These are phyloP conservation scores for Castanospermum australe DNA, from an alignment of 306 rosid species.

Conservation along the genomic window DNA sequence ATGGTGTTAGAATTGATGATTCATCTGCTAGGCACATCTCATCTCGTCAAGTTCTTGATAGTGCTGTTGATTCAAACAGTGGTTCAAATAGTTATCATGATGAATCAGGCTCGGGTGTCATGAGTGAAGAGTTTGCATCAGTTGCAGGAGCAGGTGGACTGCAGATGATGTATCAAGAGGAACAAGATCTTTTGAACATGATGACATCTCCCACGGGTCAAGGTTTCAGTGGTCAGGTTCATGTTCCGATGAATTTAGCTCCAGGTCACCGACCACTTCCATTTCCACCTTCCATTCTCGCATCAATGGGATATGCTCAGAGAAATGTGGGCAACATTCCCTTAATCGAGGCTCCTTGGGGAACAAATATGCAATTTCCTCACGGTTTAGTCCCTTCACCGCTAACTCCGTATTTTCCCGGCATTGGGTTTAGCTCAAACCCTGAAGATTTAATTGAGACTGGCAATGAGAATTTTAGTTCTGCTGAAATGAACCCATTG, in stretches of 20 bases:
- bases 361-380: slow-evolving; percentile 56
- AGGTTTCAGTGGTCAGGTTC: slow-evolving; percentile 57
- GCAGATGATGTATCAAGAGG: slow-evolving; percentile 77
- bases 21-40: slow-evolving; percentile 35
- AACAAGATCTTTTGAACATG: slow-evolving; percentile 76
- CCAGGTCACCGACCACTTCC: slow-evolving; percentile 62
- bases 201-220: slow-evolving; percentile 56
- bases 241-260: slow-evolving; percentile 55
- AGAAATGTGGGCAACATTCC: slow-evolving; percentile 68
- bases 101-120: slow-evolving; percentile 43
- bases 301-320: slow-evolving; percentile 64
- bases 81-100: slow-evolving; percentile 49
- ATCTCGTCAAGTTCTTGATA: slow-evolving; percentile 41
- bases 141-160: slow-evolving; percentile 43
- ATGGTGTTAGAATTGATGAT: slow-evolving; percentile 43
- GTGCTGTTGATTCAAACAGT: slow-evolving; percentile 42
- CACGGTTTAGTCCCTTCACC: slow-evolving; percentile 60
- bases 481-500: slow-evolving; percentile 43
- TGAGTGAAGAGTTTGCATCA: slow-evolving; percentile 59
- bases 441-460: slow-evolving; percentile 51
- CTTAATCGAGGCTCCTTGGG: slow-evolving; percentile 64
- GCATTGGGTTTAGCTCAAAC: slow-evolving; percentile 53
- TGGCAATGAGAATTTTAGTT: slow-evolving; percentile 49
- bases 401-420: slow-evolving; percentile 59
- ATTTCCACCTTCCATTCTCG: slow-evolving; percentile 53